Evolutionary conservation across 495 filamentous ascomycete species (phyloP).

Genomic region (Collariella sp.): DNA sequence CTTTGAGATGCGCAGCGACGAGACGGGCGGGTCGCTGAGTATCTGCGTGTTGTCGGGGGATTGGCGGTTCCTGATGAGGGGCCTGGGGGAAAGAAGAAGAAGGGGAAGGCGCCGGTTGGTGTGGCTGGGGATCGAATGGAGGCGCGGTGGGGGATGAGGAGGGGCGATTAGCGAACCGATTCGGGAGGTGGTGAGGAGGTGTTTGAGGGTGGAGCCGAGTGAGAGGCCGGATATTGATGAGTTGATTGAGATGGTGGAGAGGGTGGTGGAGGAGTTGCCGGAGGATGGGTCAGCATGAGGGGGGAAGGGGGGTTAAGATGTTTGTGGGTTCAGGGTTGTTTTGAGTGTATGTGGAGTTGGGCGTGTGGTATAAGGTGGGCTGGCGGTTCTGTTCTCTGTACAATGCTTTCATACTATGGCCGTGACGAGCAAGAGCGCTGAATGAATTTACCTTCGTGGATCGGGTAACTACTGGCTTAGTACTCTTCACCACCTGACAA

Average conservation of each 20-base stretch:
- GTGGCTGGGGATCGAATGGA: slow-evolving; percentile 13
- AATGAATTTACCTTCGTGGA: not conserved
- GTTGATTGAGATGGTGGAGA: slow-evolving; percentile 71
- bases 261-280: slow-evolving; percentile 62
- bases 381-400: not conserved
- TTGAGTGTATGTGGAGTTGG: slow-evolving; percentile 3
- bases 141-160: slow-evolving; percentile 16
- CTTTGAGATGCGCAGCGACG: slow-evolving; percentile 89
- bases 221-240: slow-evolving; percentile 89
- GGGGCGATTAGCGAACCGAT: slow-evolving; percentile 61
- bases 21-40: slow-evolving; percentile 87
- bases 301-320: not conserved
- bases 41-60: slow-evolving; percentile 87
- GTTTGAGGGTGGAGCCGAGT: slow-evolving; percentile 82
- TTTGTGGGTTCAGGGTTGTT: not conserved
- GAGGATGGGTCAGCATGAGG: slow-evolving; percentile 49
- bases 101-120: slow-evolving; percentile 30
- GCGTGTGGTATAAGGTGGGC: not conserved
- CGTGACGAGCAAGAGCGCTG: not conserved
- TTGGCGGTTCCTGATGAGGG: slow-evolving; percentile 85
- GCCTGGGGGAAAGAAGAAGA: slow-evolving; percentile 45
- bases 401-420: not conserved
- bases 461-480: too few relatives aligned
- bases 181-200: slow-evolving; percentile 77
- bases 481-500: too few relatives aligned